Evolutionary conservation across 2,329 filamentous ascomycete genomes (phyloP).

Genomic region (Fusarium devonianum): DNA sequence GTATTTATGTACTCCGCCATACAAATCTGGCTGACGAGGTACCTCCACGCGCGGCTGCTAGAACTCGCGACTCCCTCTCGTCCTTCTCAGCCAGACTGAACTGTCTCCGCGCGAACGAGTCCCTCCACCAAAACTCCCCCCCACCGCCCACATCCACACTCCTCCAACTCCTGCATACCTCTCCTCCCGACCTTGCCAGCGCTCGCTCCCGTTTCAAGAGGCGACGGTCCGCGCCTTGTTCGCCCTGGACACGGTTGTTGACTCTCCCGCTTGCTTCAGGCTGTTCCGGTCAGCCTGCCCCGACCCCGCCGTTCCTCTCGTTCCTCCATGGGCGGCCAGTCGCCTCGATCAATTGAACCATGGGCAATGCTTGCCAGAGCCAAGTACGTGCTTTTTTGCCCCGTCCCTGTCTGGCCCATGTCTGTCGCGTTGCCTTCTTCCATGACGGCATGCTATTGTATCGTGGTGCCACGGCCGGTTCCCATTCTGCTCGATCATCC

Average conservation of each 20-base stretch:
- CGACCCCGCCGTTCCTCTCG: slow-evolving; percentile 30
- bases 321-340: slow-evolving; percentile 53
- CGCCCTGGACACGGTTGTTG: slow-evolving; percentile 18
- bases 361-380: slow-evolving; percentile 55
- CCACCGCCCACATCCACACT: slow-evolving; percentile 40
- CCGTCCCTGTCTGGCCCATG: slow-evolving; percentile 16
- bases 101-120: slow-evolving; percentile 17
- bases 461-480: background rate
- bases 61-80: slow-evolving; percentile 11
- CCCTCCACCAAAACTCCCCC: slow-evolving; percentile 36
- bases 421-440: slow-evolving; percentile 7
- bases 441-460: background rate
- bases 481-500: slow-evolving; percentile 1
- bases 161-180: slow-evolving; percentile 35
- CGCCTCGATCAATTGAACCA: slow-evolving; percentile 55
- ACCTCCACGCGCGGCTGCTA: slow-evolving; percentile 19
- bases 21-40: slow-evolving; percentile 9
- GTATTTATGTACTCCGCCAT: slow-evolving; percentile 17
- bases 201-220: slow-evolving; percentile 24
- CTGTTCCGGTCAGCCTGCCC: slow-evolving; percentile 33
- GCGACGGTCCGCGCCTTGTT: slow-evolving; percentile 33
- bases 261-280: slow-evolving; percentile 19
- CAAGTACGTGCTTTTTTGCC: slow-evolving; percentile 48
- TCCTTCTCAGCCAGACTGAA: slow-evolving; percentile 19
- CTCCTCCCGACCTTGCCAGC: slow-evolving; percentile 29